Evolutionary conservation across 176 grass and related monocot species (phyloP), one percentile per base, ranked within the genome.

Genomic region (Oryza punctata): DNA sequence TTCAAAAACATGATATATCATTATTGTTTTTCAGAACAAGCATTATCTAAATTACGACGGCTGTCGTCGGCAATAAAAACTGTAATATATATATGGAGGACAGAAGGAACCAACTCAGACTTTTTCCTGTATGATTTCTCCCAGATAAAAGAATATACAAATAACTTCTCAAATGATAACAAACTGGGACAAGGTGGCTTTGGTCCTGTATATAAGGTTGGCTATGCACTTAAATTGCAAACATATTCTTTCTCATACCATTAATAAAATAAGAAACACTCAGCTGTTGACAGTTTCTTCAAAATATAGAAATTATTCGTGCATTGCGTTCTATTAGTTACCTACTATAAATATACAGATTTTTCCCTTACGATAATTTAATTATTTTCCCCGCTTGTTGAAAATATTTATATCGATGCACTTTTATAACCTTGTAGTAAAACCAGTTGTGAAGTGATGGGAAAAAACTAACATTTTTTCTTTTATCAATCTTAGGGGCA

Each of bases 141-240:
- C 10, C 38, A 57, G 16, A 10, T 90, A 68, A 73, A 35, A 67
- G 18, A 63, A 50, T 89, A 82, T 15, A 94, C 92, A 73, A 16
- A 67, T 19, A 84, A 91, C 71, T 94, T 94, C 37, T 45, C 76
- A 1, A 65, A 69, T 41, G 29, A 84, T 10, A 91, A 94, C 52
- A 94, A 84, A 73, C 83, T 94, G 13, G 88, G 91, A 69, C 73
- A 94, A 90, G 91, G 89, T 65, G 88, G 91, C 10, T 94, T 94
- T 27, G 91, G 91, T 80, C 78, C 82, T 44, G 88, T 94, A 68
- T 91, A 94, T 74, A 91, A 88, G 92, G 92, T 94, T 94, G 80
- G 12, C 12, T 57, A 77, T 41, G 45, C 38, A 33, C 23, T 29
- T 59, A 45, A 12, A 84, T 38, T 59, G 64, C 32, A 30, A 77